Evolutionary conservation across 805 yeast genomes (phyloP), one percentile per base, ranked within the genome.

Genomic region (Maudiozyma turicensis): DNA sequence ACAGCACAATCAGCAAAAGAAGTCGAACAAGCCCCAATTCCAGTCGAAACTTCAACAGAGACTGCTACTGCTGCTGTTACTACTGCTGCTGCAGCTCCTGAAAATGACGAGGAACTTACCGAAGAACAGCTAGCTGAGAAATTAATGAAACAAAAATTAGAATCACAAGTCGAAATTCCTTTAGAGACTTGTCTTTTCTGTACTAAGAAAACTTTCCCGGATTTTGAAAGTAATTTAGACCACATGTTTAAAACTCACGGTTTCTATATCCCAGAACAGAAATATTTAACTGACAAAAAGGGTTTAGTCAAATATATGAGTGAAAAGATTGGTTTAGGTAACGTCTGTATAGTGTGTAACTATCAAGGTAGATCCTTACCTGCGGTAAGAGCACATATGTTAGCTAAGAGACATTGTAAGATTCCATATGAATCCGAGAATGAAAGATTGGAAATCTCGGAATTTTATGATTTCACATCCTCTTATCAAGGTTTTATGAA

Each of bases 301-400:
- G 98, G 99, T 0, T 73, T 93, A 37, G 72, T 93, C 11, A 64
- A 68, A 10, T 93, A 93, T 60, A 70, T 93, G 55, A 84, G 89
- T 15, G 98, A 93, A 65, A 93, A 93, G 67, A 80, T 93, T 51
- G 93, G 95, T 20, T 76, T 86, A 46, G 99, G 99, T 46, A 89
- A 89, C 58, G 77, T 90, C 52, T 93, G 99, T 66, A 71, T 93
- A 49, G 78, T 76, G 33, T 93, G 99, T 65, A 73, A 77, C 42
- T 91, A 78, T 63, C 95, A 90, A 70, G 97, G 97, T 29, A 77
- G 81, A 59, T 77, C 85, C 32, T 64, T 91, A 31, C 95, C 86
- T 57, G 86, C 95, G 26, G 93, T 84, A 1, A 82, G 96, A 60
- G 90, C 88, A 30, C 99, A 93, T 64, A 89, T 93, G 97, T 53